Conservation (phyloP, 164 flowering plant genomes). For the Tetracentron sinense region DNA sequence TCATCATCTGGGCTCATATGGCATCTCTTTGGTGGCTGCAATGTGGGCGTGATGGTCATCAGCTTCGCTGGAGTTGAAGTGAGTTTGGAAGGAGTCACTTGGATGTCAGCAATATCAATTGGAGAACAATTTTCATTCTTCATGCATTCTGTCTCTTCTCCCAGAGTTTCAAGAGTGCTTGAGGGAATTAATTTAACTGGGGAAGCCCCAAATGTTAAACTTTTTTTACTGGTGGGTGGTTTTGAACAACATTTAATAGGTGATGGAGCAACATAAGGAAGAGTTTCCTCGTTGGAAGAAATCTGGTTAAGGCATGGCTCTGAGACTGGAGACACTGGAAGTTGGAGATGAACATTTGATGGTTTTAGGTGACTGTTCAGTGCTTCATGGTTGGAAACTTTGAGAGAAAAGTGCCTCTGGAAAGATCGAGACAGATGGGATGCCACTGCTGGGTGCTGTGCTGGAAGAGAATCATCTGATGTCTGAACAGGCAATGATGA, state of each 20-base stretch:
- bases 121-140: slow-evolving; percentile 15
- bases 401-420: slow-evolving; percentile 36
- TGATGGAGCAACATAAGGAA: slow-evolving; percentile 18
- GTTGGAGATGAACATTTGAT: neutral
- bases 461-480: slow-evolving; percentile 12
- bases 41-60: slow-evolving; percentile 55
- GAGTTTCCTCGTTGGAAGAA: slow-evolving; percentile 15
- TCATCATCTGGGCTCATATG: slow-evolving; percentile 47
- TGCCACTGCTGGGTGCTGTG: slow-evolving; percentile 21
- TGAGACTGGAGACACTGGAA: neutral
- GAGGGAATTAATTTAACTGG: slow-evolving; percentile 3
- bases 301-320: slow-evolving; percentile 2
- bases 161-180: slow-evolving; percentile 20
- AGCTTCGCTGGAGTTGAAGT: slow-evolving; percentile 47
- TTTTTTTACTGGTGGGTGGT: slow-evolving; percentile 3
- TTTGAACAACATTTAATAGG: slow-evolving; percentile 17
- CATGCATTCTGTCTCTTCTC: slow-evolving; percentile 15
- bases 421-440: slow-evolving; percentile 48
- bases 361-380: slow-evolving; percentile 14
- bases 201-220: neutral
- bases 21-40: slow-evolving; percentile 55
- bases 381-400: slow-evolving; percentile 10
- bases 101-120: slow-evolving; percentile 6
- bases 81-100: slow-evolving; percentile 33
- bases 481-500: slow-evolving; percentile 10